These are phyloP conservation scores for Cinnamomum chago DNA, from an alignment of 164 flowering plant species.

Conservation along the genomic window DNA sequence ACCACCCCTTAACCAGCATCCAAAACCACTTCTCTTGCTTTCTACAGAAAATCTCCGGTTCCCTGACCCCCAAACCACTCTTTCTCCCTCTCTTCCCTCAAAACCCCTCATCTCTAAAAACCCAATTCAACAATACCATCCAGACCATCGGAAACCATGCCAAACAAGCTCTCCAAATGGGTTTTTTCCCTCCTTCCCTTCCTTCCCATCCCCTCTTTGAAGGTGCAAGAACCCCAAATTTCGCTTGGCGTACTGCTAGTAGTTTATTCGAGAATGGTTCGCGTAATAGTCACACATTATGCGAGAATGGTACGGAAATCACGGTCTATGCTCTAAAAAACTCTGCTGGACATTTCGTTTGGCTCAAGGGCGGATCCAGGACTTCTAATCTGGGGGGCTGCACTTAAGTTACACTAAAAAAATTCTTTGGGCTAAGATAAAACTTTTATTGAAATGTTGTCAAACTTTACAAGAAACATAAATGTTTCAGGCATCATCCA, in stretches of 20 bases:
- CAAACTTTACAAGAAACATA: too few species aligned
- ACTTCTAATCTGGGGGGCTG: too few species aligned
- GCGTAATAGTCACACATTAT: too few species aligned
- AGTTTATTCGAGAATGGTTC: too few species aligned
- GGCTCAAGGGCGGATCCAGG: too few species aligned
- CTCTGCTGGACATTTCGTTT: conserved; percentile 56
- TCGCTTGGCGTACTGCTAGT: conserved; percentile 30
- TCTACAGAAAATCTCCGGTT: conserved; percentile 28
- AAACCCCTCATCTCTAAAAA: conserved; percentile 3
- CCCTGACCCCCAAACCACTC: conserved; percentile 15
- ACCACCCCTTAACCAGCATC: conserved; percentile 22
- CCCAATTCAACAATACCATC: conserved; percentile 28
- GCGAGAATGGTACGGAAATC: too few species aligned
- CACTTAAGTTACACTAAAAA: too few species aligned
- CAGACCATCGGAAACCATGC: conserved; percentile 25
- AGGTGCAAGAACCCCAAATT: conserved; percentile 15
- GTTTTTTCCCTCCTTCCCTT: background rate
- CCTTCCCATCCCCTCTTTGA: background rate
- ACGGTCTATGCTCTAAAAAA: conserved; percentile 78
- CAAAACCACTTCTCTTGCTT: conserved; percentile 34
- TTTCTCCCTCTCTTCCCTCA: conserved; percentile 5
- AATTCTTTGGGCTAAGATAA: too few species aligned
- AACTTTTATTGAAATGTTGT: too few species aligned
- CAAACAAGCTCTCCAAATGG: conserved; percentile 19
- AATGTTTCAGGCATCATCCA: too few species aligned